Evolutionary conservation across 1,139 yeast species (phyloP).

Genomic region (Citeromyces hawaiiensis): DNA sequence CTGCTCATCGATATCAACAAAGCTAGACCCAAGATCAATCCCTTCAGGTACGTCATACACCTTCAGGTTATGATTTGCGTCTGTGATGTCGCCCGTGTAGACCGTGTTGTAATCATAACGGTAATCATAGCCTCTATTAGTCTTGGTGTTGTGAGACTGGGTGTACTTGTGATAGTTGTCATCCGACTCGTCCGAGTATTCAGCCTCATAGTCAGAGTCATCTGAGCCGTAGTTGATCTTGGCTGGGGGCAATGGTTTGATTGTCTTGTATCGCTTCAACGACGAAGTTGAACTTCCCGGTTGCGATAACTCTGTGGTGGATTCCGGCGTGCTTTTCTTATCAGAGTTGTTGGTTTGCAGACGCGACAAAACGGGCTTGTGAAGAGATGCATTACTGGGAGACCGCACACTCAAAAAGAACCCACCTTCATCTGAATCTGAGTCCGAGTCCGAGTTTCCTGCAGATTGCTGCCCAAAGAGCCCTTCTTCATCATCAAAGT

Average conservation of each 20-base stretch:
- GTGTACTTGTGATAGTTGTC: slow-evolving; percentile 25
- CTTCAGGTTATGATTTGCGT: slow-evolving; percentile 1
- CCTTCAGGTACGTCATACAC: slow-evolving; percentile 3
- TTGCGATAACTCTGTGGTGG: neutral
- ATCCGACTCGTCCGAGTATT: slow-evolving; percentile 32
- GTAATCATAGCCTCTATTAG: slow-evolving; percentile 70
- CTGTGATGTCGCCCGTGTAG: slow-evolving; percentile 36
- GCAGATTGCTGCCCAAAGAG: neutral
- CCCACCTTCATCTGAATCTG: slow-evolving; percentile 56
- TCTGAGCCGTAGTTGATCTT: slow-evolving; percentile 69
- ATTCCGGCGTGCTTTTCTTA: neutral
- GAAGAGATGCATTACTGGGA: slow-evolving; percentile 22
- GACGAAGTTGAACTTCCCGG: neutral
- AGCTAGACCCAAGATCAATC: slow-evolving; percentile 2
- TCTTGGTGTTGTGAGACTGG: slow-evolving; percentile 62
- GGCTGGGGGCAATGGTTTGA: slow-evolving; percentile 71
- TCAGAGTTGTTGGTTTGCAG: neutral
- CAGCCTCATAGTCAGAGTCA: slow-evolving; percentile 41
- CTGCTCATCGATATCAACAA: neutral
- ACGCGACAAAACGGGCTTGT: slow-evolving; percentile 4
- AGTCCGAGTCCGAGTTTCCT: slow-evolving; percentile 30
- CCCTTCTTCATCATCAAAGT: slow-evolving; percentile 4
- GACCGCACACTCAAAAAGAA: slow-evolving; percentile 47
- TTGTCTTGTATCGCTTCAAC: slow-evolving; percentile 30
- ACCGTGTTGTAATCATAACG: slow-evolving; percentile 84